These are phyloP conservation scores for Cerrena zonata DNA, from an alignment of 1,284 basidiomycete species.

Conservation along the genomic window DNA sequence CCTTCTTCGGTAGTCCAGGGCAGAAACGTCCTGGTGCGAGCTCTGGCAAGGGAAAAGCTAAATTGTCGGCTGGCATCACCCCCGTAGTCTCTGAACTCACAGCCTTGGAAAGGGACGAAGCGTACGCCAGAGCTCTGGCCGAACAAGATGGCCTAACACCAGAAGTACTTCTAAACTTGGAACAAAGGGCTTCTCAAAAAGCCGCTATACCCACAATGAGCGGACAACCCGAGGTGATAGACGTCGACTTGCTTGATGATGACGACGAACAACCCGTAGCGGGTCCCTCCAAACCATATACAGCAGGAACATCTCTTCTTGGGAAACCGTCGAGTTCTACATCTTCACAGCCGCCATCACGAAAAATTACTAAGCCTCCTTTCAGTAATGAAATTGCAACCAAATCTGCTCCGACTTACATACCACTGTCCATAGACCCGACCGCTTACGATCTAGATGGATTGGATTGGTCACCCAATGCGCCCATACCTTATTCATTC, in stretches of 20 bases:
- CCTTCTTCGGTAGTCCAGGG: slow-evolving; percentile 21
- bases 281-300: not conserved
- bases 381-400: slow-evolving; percentile 2
- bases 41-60: not conserved
- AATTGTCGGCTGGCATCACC: not conserved
- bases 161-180: slow-evolving; percentile 19
- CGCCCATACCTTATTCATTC: slow-evolving; percentile 73
- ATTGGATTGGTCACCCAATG: slow-evolving; percentile 33
- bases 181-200: slow-evolving; percentile 9
- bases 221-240: slow-evolving; percentile 23
- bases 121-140: slow-evolving; percentile 23
- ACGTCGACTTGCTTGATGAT: slow-evolving; percentile 26
- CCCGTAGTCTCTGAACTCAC: not conserved
- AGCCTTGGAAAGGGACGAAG: slow-evolving; percentile 15
- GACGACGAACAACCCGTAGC: slow-evolving; percentile 11
- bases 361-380: slow-evolving; percentile 1
- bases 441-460: slow-evolving; percentile 33
- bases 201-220: slow-evolving; percentile 5
- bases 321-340: not conserved
- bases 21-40: not conserved
- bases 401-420: slow-evolving; percentile 20
- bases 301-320: not conserved
- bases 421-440: slow-evolving; percentile 42
- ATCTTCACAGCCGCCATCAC: slow-evolving; percentile 8
- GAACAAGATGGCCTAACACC: slow-evolving; percentile 23